Conservation (phyloP, 1,284 basidiomycete species). For the Cutaneotrichosporon daszewskae region DNA sequence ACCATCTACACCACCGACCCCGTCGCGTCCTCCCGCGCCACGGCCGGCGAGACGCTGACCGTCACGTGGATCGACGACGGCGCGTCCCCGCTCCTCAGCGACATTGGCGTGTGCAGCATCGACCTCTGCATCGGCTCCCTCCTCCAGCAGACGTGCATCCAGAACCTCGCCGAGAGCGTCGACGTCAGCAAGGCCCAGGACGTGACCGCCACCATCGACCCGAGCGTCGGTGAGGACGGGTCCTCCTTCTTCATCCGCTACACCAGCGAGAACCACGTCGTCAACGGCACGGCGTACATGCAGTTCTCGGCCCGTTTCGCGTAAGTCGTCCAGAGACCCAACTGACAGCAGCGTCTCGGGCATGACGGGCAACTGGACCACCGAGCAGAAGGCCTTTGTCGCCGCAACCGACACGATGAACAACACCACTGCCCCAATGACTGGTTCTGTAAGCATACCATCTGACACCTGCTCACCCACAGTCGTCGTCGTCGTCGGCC, state of each 20-base stretch:
- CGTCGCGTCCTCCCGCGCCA: constrained; percentile 53
- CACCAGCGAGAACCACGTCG: constrained; percentile 56
- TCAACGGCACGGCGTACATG: constrained; percentile 57
- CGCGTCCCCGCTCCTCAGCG: constrained; percentile 52
- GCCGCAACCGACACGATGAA: constrained; percentile 19
- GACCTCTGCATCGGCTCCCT: constrained; percentile 58
- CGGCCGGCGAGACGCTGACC: constrained; percentile 58
- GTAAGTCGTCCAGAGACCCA: constrained; percentile 19
- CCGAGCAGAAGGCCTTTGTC: constrained; percentile 24
- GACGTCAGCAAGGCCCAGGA: constrained; percentile 58
- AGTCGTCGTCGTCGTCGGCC: not conserved
- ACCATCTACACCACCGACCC: constrained; percentile 45
- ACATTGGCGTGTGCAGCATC: constrained; percentile 59
- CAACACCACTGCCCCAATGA: constrained; percentile 11
- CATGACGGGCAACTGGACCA: constrained; percentile 46
- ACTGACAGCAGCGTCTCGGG: constrained; percentile 25
- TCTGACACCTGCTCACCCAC: too few species aligned
- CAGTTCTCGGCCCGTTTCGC: constrained; percentile 76
- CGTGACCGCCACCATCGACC: constrained; percentile 58
- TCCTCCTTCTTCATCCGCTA: constrained; percentile 54
- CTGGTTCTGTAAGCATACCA: too few species aligned
- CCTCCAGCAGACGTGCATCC: constrained; percentile 56
- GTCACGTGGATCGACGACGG: constrained; percentile 66
- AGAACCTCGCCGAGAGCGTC: constrained; percentile 55
- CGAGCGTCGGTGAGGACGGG: constrained; percentile 58